Evolutionary conservation across 2,329 filamentous ascomycete species (phyloP).

Genomic region (Lasiodiplodia hormozganensis): DNA sequence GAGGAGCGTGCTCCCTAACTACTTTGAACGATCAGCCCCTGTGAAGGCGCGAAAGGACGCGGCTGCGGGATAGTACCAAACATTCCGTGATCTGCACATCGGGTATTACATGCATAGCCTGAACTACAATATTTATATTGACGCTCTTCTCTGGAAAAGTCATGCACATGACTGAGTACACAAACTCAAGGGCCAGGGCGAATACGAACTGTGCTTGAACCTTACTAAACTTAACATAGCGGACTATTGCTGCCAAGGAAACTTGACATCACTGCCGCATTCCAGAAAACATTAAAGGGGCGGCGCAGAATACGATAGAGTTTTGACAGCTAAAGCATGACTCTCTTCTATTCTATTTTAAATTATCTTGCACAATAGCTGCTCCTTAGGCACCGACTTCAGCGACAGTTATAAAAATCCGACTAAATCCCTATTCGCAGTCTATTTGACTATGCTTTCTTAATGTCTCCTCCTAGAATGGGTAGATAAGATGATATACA

Average conservation of each 20-base stretch:
- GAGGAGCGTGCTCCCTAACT: not conserved
- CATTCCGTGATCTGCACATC: not conserved
- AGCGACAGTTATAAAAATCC: too few species aligned
- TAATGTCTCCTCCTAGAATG: too few species aligned
- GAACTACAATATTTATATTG: not conserved
- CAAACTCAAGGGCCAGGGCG: not conserved
- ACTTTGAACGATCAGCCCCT: not conserved
- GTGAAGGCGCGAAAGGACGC: not conserved
- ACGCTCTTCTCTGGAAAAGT: not conserved
- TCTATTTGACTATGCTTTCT: too few species aligned
- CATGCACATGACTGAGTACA: not conserved
- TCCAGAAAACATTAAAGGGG: slow-evolving; percentile 12
- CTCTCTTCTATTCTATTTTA: not conserved
- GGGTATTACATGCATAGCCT: not conserved
- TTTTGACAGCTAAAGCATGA: not conserved
- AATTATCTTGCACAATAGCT: too few species aligned
- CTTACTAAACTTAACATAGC: not conserved
- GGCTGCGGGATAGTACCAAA: not conserved
- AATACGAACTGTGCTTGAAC: slow-evolving; percentile 2
- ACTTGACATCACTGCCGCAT: slow-evolving; percentile 4
- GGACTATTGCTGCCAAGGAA: slow-evolving; percentile 10
- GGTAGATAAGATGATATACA: too few species aligned
- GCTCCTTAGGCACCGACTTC: too few species aligned
- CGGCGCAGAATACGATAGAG: not conserved
- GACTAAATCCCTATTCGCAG: too few species aligned